Evolutionary conservation across 2,329 filamentous ascomycete species (phyloP).

Genomic region (Fusarium sp.): DNA sequence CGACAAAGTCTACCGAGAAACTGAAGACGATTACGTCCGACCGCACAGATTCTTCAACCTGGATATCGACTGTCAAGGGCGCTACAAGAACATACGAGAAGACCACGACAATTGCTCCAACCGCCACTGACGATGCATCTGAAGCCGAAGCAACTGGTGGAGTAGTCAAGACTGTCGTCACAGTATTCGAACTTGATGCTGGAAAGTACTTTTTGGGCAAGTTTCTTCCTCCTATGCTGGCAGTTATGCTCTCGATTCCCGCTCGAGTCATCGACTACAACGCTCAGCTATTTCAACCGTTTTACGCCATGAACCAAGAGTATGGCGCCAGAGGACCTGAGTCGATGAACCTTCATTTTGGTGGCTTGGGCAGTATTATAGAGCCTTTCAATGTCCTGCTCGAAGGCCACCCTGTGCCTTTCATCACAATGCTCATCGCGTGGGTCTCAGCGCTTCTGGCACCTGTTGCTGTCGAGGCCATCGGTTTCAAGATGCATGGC

Average conservation of each 20-base stretch:
- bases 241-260: conserved; percentile 56
- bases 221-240: conserved; percentile 58
- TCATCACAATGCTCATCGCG: conserved; percentile 46
- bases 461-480: conserved; percentile 43
- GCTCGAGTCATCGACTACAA: conserved; percentile 60
- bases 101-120: conserved; percentile 32
- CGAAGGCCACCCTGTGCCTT: conserved; percentile 47
- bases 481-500: conserved; percentile 46
- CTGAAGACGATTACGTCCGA: conserved; percentile 39
- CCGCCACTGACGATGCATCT: conserved; percentile 16
- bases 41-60: conserved; percentile 35
- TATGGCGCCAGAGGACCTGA: conserved; percentile 56
- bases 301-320: conserved; percentile 56
- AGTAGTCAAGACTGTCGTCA: conserved; percentile 21
- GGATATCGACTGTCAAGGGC: conserved; percentile 37
- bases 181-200: conserved; percentile 39
- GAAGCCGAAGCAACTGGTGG: conserved; percentile 17
- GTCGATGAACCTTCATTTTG: conserved; percentile 59
- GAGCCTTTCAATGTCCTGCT: conserved; percentile 52
- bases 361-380: conserved; percentile 53
- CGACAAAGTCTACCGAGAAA: conserved; percentile 20
- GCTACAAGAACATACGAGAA: conserved; percentile 37
- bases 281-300: conserved; percentile 59
- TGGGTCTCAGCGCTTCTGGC: conserved; percentile 42
- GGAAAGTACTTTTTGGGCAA: conserved; percentile 56